Conservation (phyloP, 352 stramenopile species). For the Phytopythium sindhum region DNA sequence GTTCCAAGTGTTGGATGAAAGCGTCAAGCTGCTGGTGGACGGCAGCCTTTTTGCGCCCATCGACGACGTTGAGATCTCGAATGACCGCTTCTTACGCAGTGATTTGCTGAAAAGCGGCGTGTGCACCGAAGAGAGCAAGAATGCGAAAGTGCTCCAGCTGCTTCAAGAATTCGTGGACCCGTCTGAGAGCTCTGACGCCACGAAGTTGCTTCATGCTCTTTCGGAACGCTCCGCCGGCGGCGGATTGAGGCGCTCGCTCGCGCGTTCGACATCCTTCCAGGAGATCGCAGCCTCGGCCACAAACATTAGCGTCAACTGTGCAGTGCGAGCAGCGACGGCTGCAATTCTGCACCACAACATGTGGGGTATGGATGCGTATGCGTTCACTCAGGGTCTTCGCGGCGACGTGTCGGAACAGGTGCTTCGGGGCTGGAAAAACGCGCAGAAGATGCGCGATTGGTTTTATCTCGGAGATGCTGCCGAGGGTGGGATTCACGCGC, state of each 20-base stretch:
- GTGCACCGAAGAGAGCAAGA: conserved; percentile 39
- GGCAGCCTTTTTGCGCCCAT: conserved; percentile 44
- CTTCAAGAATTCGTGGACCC: conserved; percentile 57
- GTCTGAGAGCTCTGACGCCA: conserved; percentile 33
- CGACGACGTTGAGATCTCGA: conserved; percentile 40
- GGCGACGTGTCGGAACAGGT: conserved; percentile 64
- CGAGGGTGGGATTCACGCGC: conserved; percentile 39
- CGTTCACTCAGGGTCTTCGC: conserved; percentile 53
- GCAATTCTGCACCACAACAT: conserved; percentile 87
- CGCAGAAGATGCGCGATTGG: conserved; percentile 86
- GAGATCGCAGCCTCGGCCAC: conserved; percentile 27
- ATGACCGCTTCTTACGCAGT: conserved; percentile 56
- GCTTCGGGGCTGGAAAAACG: conserved; percentile 74
- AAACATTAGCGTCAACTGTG: conserved; percentile 44
- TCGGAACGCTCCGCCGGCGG: conserved; percentile 22
- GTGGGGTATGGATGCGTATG: conserved; percentile 82
- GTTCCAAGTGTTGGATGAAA: conserved; percentile 50
- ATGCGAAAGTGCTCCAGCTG: conserved; percentile 50
- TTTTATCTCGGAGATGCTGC: conserved; percentile 80
- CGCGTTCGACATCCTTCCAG: conserved; percentile 36
- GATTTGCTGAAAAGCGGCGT: conserved; percentile 69
- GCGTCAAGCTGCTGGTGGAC: conserved; percentile 44
- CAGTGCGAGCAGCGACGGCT: conserved; percentile 66
- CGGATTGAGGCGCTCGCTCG: conserved; percentile 13
- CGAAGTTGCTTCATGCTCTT: conserved; percentile 41